Evolutionary conservation across 257 asterid genomes (phyloP), one percentile per base, ranked within the genome.

Genomic region (Apocynum venetum): DNA sequence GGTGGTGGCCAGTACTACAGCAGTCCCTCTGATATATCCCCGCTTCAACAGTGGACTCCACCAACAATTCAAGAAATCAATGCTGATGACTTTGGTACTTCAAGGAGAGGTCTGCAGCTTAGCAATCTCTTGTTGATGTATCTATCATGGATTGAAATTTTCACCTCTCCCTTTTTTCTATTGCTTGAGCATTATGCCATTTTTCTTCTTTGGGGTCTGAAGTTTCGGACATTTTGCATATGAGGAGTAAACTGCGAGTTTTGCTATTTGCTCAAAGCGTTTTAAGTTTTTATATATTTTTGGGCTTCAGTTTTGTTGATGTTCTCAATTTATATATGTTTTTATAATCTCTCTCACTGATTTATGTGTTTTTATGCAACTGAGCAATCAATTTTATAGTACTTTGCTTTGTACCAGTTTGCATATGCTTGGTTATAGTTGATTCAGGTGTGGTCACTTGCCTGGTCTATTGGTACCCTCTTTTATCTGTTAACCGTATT

Each of bases 11-110:
- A 89, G 59, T 86, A 90, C 82, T 83, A 81, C 73, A 90, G 96
- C 86, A 92, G 99, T 80, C 99, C 97, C 53, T 89, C 96, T 63
- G 98, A 96, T 43, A 82, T 91, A 76, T 93, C 98, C 76, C 96
- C 97, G 19, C 78, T 83, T 14, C 97, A 85, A 79, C 99, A 88
- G 73, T 91, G 97, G 98, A 89, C 91, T 74, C 95, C 99, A 14
- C 97, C 98, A 17, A 86, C 89, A 40, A 77, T 91, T 69, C 99
- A 96, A 85, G 98, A 93, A 83, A 93, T 93, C 79, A 91, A 85
- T 73, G 78, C 81, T 43, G 93, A 89, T 86, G 95, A 93, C 80
- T 88, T 85, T 82, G 89, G 82, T 79, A 78, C 86, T 71, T 86
- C 97, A 31, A 87, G 89, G 78, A 87, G 92, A 90, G 97, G 99